Evolutionary conservation across 805 yeast species (phyloP).

Genomic region (Suhomyces sp.): DNA sequence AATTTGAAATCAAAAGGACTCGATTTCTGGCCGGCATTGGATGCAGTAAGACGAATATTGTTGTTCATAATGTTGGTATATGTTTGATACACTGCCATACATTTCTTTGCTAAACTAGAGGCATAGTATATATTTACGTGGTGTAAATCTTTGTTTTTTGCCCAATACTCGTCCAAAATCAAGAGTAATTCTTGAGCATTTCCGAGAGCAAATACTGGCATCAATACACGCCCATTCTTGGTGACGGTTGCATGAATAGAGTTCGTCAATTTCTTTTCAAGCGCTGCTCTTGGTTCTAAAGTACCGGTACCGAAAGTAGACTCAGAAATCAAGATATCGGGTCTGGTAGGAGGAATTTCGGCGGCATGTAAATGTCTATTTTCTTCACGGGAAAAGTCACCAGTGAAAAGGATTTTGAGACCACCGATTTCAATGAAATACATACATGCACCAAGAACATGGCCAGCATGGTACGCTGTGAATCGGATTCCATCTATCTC

Average conservation of each 20-base stretch:
- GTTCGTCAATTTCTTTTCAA: slow-evolving; percentile 78
- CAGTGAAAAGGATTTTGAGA: slow-evolving; percentile 83
- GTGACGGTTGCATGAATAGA: slow-evolving; percentile 78
- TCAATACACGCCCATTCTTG: slow-evolving; percentile 86
- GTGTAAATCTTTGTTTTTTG: slow-evolving; percentile 75
- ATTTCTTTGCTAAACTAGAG: slow-evolving; percentile 87
- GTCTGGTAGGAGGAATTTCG: slow-evolving; percentile 83
- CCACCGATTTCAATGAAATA: slow-evolving; percentile 94
- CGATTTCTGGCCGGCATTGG: slow-evolving; percentile 29
- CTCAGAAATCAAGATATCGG: slow-evolving; percentile 90
- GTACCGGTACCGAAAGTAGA: slow-evolving; percentile 98
- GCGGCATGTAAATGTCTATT: slow-evolving; percentile 95
- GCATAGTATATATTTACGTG: slow-evolving; percentile 86
- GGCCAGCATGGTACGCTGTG: slow-evolving; percentile 99
- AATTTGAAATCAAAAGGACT: slow-evolving; percentile 91
- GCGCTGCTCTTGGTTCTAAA: slow-evolving; percentile 84
- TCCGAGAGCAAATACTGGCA: slow-evolving; percentile 96
- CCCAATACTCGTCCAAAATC: slow-evolving; percentile 95
- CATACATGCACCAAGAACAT: slow-evolving; percentile 98
- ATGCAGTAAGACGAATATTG: slow-evolving; percentile 64
- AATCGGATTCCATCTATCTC: slow-evolving; percentile 93
- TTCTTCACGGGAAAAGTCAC: slow-evolving; percentile 95
- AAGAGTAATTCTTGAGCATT: slow-evolving; percentile 92
- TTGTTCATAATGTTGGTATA: slow-evolving; percentile 98
- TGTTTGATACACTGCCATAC: slow-evolving; percentile 96